Percentiles rank a stretch among this genome's conserved stretches.
phyloP scores from a whole-genome alignment of 192 early-diverging fungal genomes.

The Backusella psychrophila region DNA sequence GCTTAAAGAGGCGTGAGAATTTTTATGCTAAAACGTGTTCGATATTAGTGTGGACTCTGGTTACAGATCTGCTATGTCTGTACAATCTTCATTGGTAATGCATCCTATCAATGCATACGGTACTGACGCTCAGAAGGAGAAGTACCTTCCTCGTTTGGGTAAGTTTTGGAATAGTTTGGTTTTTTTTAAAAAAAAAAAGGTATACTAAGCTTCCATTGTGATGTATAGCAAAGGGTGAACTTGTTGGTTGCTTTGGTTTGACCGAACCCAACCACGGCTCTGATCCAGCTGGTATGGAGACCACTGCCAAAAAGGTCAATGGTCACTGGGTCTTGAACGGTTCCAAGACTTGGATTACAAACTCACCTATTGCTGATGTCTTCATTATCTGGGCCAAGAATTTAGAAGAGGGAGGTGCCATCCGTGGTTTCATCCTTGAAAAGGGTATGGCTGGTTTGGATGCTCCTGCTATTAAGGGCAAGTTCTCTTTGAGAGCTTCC shows the following conservation, averaged over 20 bases:
- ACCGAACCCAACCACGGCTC: conserved; percentile 98
- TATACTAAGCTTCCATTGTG: not conserved
- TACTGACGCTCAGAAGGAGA: conserved; percentile 82
- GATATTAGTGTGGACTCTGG: conserved; percentile 80
- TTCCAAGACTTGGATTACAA: conserved; percentile 99
- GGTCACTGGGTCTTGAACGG: conserved; percentile 80
- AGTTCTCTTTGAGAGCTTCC: conserved; percentile 92
- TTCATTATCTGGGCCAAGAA: conserved; percentile 97
- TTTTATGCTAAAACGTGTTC: not conserved
- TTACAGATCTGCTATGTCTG: conserved; percentile 98
- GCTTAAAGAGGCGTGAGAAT: not conserved
- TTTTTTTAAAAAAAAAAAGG: not conserved
- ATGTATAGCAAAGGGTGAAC: conserved; percentile 75
- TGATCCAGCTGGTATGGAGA: conserved; percentile 94
- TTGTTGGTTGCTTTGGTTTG: conserved; percentile 91
- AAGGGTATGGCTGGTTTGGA: conserved; percentile 78
- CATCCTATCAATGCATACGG: conserved; percentile 97
- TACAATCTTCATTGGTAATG: conserved; percentile 99
- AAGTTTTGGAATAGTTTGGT: conserved; percentile 10
- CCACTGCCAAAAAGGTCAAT: conserved; percentile 72
- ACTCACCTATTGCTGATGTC: conserved; percentile 96
- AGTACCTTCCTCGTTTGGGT: conserved; percentile 87
- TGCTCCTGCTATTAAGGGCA: conserved; percentile 90
- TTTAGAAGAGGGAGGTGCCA: conserved; percentile 70
- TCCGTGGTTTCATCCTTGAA: conserved; percentile 94